Evolutionary conservation across 257 asterid genomes (phyloP).

Genomic region (Solanum peruvianum): DNA sequence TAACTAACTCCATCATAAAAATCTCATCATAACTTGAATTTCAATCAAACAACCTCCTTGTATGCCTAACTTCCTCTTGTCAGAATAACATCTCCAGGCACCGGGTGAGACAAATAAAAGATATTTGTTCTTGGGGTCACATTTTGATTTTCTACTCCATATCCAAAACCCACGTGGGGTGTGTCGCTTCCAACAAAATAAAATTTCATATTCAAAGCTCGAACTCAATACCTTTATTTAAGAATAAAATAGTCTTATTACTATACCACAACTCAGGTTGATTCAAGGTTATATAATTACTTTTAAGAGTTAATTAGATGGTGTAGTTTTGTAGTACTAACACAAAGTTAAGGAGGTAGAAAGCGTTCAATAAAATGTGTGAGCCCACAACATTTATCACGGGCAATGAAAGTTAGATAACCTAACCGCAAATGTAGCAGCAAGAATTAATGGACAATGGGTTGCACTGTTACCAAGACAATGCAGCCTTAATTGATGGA

Average conservation of each 20-base stretch:
- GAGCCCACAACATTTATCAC: neutral
- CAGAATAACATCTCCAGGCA: neutral
- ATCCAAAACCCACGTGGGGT: fast-evolving
- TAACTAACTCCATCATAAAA: too few relatives aligned
- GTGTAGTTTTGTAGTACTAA: neutral
- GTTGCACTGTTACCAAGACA: neutral
- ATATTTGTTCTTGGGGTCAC: too few relatives aligned
- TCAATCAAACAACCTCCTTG: too few relatives aligned
- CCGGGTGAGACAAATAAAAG: too few relatives aligned
- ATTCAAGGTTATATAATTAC: neutral
- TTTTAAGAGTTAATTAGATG: neutral
- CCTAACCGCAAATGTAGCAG: neutral
- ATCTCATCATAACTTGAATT: too few relatives aligned
- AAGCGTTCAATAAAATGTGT: neutral
- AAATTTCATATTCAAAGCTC: fast-evolving
- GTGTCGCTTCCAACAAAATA: fast-evolving
- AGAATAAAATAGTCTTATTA: fast-evolving
- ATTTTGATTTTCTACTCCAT: too few relatives aligned
- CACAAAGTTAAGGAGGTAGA: neutral
- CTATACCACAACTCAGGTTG: neutral
- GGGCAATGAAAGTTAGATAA: neutral
- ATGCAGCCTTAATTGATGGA: neutral
- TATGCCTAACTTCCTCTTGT: too few relatives aligned
- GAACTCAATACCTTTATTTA: fast-evolving
- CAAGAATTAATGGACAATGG: neutral